Evolutionary conservation across 768 basidiomycete species (phyloP).

Genomic region (Boletus tylopilopsis): DNA sequence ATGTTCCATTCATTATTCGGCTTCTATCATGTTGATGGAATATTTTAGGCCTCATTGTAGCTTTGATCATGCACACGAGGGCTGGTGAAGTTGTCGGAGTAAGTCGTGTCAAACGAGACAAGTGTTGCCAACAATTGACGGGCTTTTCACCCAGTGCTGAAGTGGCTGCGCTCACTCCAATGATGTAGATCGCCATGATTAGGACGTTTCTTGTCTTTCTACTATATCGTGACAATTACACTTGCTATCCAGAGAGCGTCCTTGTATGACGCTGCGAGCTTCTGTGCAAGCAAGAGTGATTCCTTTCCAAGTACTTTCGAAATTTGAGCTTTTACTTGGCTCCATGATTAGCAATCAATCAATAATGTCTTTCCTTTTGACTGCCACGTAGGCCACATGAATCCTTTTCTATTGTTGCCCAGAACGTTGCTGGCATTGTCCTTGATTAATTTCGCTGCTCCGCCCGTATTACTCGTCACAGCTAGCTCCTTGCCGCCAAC

Average conservation of each 20-base stretch:
- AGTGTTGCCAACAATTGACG: not conserved
- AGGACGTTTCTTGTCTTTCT: constrained; percentile 10
- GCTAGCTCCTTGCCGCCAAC: constrained; percentile 30
- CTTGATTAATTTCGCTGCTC: constrained; percentile 33
- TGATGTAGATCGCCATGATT: too few species aligned
- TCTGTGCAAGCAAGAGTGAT: too few species aligned
- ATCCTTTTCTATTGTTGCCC: constrained; percentile 4
- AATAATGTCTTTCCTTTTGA: constrained; percentile 5
- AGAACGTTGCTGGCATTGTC: constrained; percentile 28
- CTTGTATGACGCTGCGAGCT: too few species aligned
- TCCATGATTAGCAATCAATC: too few species aligned
- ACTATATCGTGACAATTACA: constrained; percentile 7
- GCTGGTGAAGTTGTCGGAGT: constrained; percentile 32
- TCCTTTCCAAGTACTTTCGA: too few species aligned
- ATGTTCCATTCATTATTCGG: constrained; percentile 5
- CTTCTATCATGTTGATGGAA: not conserved
- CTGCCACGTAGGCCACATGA: constrained; percentile 10
- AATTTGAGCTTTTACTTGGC: constrained; percentile 5
- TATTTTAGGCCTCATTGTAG: constrained; percentile 74
- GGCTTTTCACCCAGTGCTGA: constrained; percentile 25
- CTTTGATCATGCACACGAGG: constrained; percentile 91
- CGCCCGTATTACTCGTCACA: constrained; percentile 29
- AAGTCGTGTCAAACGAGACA: not conserved
- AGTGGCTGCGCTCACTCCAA: too few species aligned
- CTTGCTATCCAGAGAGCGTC: not conserved